These are phyloP conservation scores for Tricholoma sp. DNA, from an alignment of 768 basidiomycete species.

Conservation along the genomic window DNA sequence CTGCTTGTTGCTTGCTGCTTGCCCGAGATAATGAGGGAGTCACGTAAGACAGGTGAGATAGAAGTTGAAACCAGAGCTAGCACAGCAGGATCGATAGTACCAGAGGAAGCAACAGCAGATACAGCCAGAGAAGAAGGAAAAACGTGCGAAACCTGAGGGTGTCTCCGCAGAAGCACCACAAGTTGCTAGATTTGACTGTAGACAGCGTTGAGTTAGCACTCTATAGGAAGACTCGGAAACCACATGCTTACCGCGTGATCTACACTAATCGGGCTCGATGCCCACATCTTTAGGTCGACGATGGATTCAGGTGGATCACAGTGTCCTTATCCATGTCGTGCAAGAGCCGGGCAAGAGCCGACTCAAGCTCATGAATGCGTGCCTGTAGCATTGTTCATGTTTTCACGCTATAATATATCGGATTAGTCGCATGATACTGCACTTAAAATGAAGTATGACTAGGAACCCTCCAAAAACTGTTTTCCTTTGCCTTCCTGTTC, in stretches of 20 bases:
- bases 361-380: constrained; percentile 42
- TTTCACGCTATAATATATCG: constrained; percentile 38
- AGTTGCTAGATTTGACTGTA: not conserved
- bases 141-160: not conserved
- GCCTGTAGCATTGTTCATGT: constrained; percentile 37
- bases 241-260: constrained; percentile 6
- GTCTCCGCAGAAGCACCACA: not conserved
- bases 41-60: not conserved
- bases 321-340: constrained; percentile 28
- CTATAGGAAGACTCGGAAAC: too few relatives aligned
- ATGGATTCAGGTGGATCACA: constrained; percentile 26
- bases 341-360: constrained; percentile 39
- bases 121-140: not conserved
- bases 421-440: not conserved
- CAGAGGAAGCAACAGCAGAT: not conserved
- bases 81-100: not conserved
- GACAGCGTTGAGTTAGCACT: not conserved
- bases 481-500: constrained; percentile 50
- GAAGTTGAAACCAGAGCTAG: not conserved
- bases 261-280: constrained; percentile 27
- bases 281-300: constrained; percentile 34
- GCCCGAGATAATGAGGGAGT: not conserved
- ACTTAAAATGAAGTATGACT: not conserved
- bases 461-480: constrained; percentile 50
- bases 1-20: not conserved